A percentile compares a stretch with the other conserved stretches of the same genome.
Evolutionary conservation across 2,329 filamentous ascomycete genomes (phyloP).

Genomic region (Cladosporium halotolerans): DNA sequence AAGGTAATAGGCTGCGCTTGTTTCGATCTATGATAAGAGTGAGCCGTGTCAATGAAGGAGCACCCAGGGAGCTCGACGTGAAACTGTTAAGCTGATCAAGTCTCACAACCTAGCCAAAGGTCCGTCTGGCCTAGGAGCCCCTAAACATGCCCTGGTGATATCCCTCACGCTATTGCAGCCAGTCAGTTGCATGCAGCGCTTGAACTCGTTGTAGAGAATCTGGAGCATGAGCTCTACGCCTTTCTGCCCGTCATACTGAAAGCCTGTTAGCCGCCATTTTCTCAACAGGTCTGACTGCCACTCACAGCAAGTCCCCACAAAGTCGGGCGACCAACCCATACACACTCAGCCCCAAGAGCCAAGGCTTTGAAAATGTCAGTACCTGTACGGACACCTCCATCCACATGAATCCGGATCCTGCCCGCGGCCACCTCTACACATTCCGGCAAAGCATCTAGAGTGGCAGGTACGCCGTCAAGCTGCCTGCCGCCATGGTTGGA

Average conservation of each 20-base stretch:
- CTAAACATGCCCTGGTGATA: slow-evolving; percentile 30
- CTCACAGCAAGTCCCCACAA: slow-evolving; percentile 46
- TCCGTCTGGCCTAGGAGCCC: slow-evolving; percentile 26
- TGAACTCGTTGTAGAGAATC: slow-evolving; percentile 29
- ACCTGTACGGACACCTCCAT: slow-evolving; percentile 51
- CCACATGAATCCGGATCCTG: slow-evolving; percentile 55
- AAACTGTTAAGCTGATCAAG: too few relatives aligned
- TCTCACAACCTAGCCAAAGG: slow-evolving; percentile 28
- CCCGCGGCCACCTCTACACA: slow-evolving; percentile 35
- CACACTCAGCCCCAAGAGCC: slow-evolving; percentile 46
- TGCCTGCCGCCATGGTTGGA: slow-evolving; percentile 43
- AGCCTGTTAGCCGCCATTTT: slow-evolving; percentile 5
- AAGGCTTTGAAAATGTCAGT: slow-evolving; percentile 55
- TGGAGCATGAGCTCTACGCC: slow-evolving; percentile 38
- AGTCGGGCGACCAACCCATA: slow-evolving; percentile 43
- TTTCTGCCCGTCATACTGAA: slow-evolving; percentile 31
- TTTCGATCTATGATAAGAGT: too few relatives aligned
- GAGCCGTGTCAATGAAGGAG: too few relatives aligned
- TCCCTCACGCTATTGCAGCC: slow-evolving; percentile 31
- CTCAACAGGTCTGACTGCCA: slow-evolving; percentile 1
- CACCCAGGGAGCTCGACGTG: too few relatives aligned
- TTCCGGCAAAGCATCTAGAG: slow-evolving; percentile 27
- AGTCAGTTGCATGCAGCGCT: slow-evolving; percentile 33
- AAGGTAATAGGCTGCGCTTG: too few relatives aligned
- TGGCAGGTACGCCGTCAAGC: slow-evolving; percentile 10